Conservation (phyloP, 2,329 filamentous ascomycete genomes). For the Ustilaginoidea virens region DNA sequence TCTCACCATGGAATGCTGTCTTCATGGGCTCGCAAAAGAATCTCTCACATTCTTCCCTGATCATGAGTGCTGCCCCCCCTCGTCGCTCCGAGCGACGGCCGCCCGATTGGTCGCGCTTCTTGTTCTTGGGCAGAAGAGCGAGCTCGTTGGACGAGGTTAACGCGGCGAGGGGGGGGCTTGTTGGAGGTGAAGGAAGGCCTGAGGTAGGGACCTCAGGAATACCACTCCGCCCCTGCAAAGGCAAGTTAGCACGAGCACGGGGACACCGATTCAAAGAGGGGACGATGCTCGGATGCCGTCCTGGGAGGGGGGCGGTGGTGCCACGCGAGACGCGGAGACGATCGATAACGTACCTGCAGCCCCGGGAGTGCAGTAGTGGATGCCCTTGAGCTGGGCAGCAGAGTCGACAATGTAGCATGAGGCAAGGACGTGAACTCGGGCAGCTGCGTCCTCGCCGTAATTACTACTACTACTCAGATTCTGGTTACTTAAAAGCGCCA, state of each 20-base stretch:
- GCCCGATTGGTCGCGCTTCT: slow-evolving; percentile 26
- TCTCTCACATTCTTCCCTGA: slow-evolving; percentile 99
- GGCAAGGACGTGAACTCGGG: slow-evolving; percentile 65
- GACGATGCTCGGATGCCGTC: not conserved
- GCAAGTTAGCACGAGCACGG: slow-evolving; percentile 7
- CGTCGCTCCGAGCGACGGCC: slow-evolving; percentile 32
- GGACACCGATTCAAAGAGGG: not conserved
- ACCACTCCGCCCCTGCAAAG: slow-evolving; percentile 63
- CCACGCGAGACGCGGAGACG: too few species aligned
- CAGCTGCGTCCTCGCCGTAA: slow-evolving; percentile 54
- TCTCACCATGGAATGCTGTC: slow-evolving; percentile 91
- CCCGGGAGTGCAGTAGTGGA: slow-evolving; percentile 93
- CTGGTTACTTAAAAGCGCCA: slow-evolving; percentile 58
- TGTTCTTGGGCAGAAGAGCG: slow-evolving; percentile 44
- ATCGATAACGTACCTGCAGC: slow-evolving; percentile 45
- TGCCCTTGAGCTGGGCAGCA: slow-evolving; percentile 58
- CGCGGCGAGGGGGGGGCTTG: slow-evolving; percentile 80
- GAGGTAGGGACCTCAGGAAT: slow-evolving; percentile 83
- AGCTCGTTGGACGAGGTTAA: slow-evolving; percentile 53
- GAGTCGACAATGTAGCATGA: slow-evolving; percentile 78
- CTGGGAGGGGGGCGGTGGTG: too few species aligned
- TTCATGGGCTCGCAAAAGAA: slow-evolving; percentile 97
- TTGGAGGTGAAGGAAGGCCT: slow-evolving; percentile 70
- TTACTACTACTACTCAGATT: slow-evolving; percentile 57
- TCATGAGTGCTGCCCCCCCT: slow-evolving; percentile 91